Evolutionary conservation across 805 yeast species (phyloP).

Genomic region (Candida ipomoeae): DNA sequence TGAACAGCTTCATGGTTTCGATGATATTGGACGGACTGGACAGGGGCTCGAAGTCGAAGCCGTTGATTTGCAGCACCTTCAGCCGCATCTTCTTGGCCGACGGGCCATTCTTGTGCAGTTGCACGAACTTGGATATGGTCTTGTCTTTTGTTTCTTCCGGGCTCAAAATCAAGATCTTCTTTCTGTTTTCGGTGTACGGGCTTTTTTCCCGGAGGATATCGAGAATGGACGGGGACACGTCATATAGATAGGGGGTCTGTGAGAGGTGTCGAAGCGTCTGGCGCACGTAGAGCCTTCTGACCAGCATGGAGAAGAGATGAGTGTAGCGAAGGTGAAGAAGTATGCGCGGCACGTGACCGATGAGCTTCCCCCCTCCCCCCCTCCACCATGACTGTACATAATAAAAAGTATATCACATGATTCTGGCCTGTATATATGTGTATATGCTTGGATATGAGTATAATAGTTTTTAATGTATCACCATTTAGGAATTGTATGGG

Average conservation of each 20-base stretch:
- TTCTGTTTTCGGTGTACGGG: slow-evolving; percentile 3
- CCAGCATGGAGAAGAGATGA: neutral
- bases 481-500: too few relatives aligned
- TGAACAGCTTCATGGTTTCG: slow-evolving; percentile 7
- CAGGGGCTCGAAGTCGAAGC: neutral
- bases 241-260: neutral
- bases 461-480: too few relatives aligned
- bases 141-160: slow-evolving; percentile 18
- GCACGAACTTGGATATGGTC: slow-evolving; percentile 6
- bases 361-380: neutral
- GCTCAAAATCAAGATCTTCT: slow-evolving; percentile 13
- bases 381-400: too few relatives aligned
- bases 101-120: neutral
- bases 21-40: neutral
- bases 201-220: slow-evolving; percentile 5
- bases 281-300: neutral
- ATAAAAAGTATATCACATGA: too few relatives aligned
- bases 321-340: neutral
- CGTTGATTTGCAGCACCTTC: neutral
- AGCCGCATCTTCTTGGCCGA: neutral
- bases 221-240: slow-evolving; percentile 6
- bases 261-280: slow-evolving; percentile 5
- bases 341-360: neutral
- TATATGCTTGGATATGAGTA: too few relatives aligned
- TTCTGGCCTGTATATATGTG: too few relatives aligned